A percentile compares a stretch with the other conserved stretches of the same genome.
Conservation (phyloP, 2,329 filamentous ascomycete genomes). For the Neospermospora avenae region DNA sequence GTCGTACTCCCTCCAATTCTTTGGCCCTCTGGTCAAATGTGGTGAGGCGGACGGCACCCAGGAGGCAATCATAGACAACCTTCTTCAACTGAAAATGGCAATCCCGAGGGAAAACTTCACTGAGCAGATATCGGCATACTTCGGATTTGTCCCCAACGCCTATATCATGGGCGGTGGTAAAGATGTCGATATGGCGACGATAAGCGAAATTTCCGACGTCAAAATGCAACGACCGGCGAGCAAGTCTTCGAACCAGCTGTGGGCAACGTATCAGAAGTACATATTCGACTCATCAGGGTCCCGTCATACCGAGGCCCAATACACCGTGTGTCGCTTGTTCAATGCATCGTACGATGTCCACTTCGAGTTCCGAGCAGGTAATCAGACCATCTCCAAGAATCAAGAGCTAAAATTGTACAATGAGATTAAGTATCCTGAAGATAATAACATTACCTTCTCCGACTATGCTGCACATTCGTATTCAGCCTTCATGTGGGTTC, state of each 20-base stretch:
- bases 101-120: neutral
- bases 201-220: neutral
- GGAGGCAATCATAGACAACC: constrained; percentile 7
- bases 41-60: constrained; percentile 10
- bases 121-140: constrained; percentile 15
- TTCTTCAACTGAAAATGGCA: neutral
- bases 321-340: constrained; percentile 15
- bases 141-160: constrained; percentile 18
- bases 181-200: neutral
- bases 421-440: constrained; percentile 11
- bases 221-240: constrained; percentile 15
- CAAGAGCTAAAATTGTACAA: neutral
- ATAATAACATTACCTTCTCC: neutral
- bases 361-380: constrained; percentile 15
- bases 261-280: constrained; percentile 16
- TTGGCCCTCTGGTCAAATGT: constrained; percentile 20
- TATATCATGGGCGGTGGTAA: constrained; percentile 6
- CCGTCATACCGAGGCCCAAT: neutral
- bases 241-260: constrained; percentile 17
- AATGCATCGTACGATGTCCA: constrained; percentile 20
- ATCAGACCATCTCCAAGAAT: constrained; percentile 7
- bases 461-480: constrained; percentile 17
- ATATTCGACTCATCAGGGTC: neutral
- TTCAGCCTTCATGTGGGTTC: constrained; percentile 17
- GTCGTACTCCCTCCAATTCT: constrained; percentile 19